Conservation (phyloP, 2,329 filamentous ascomycete species). For the Botrytis elliptica region DNA sequence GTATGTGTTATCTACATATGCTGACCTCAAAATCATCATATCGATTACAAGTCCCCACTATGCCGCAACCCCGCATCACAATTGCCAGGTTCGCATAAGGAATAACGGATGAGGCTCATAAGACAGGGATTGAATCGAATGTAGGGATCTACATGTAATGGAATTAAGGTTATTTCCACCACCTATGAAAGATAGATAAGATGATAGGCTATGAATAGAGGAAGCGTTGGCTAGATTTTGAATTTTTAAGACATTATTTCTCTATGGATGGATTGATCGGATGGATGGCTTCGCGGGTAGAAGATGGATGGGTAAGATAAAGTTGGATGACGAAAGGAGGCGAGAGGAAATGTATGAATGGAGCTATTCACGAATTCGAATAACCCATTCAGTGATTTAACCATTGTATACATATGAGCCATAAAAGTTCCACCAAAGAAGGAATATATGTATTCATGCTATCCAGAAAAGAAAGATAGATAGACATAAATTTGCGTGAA, state of each 20-base stretch:
- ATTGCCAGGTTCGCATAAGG: background rate
- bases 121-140: background rate
- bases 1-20: background rate
- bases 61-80: background rate
- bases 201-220: background rate
- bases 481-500: background rate
- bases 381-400: background rate
- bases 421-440: background rate
- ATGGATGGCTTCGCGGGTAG: no score
- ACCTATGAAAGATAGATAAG: background rate
- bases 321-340: no score
- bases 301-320: no score
- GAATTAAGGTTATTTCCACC: background rate
- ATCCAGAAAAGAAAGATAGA: background rate
- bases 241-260: background rate
- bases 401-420: background rate
- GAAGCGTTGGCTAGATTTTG: background rate
- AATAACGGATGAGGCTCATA: background rate
- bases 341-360: background rate
- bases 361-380: background rate
- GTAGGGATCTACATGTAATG: background rate
- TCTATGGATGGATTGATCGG: background rate
- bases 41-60: background rate
- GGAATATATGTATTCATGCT: background rate
- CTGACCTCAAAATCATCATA: background rate